Evolutionary conservation across 1,284 basidiomycete genomes (phyloP), one percentile per base, ranked within the genome.

Genomic region (Leccinum fuscescens): DNA sequence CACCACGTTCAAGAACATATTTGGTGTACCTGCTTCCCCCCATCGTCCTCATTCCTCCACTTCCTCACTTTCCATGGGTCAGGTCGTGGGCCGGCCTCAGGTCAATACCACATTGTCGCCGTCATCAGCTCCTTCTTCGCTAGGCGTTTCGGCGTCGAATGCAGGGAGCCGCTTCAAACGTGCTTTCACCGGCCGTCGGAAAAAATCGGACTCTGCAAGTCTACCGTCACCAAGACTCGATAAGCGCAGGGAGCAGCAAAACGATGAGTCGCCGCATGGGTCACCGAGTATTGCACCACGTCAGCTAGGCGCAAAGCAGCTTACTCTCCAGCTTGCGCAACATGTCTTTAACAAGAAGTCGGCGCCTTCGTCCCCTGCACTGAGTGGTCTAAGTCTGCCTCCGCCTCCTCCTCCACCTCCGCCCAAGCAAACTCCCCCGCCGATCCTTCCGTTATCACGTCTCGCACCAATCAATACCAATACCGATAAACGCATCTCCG

Each of bases 131-230:
- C 68, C 72, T 20, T 65, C 71, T 37, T 59, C 71, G 49, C 61
- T 69, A 44, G 66, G 64, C 27, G 17, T 54, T 59, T 58, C 73
- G 6, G 37, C 59, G 22, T 60, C 68, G 14, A 64, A 76, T 48
- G 75, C 81, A 31, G 82, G 84, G 31, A 76, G 75, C 65, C 83
- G 81, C 68, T 74, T 90, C 61, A 86, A 84, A 66, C 86, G 86
- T 59, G 86, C 83, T 17, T 86, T 89, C 67, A 83, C 74, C 48
- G 79, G 75, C 8, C 81, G 87, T 53, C 79, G 85, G 67, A 90
- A 87, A 78, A 86, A 85, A 71, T 82, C 85, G 8, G 84, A 86
- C 66, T 80, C 83, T 66, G 68, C 58, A 64, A 60, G 42, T 24
- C 66, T 64, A 68, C 69, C 65, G 57, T 66, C 67, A 39, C 64